These are phyloP conservation scores for Rhizopogon vesiculosus DNA, from an alignment of 768 basidiomycete genomes.

Conservation along the genomic window DNA sequence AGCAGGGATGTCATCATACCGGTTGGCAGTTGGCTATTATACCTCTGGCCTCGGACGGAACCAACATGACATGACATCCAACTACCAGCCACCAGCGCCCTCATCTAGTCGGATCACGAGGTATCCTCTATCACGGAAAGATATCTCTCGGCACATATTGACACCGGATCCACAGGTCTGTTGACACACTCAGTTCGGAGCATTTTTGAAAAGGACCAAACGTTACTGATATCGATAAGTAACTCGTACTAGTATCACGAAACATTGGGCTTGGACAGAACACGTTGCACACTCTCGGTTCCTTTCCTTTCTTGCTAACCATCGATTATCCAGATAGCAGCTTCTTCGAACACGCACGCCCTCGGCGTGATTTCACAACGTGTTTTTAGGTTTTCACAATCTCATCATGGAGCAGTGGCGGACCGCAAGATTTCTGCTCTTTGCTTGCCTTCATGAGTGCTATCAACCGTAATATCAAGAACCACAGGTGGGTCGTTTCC, in stretches of 20 bases:
- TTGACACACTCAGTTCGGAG: background rate
- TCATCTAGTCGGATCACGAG: background rate
- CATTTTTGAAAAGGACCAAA: background rate
- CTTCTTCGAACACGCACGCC: background rate
- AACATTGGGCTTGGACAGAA: background rate
- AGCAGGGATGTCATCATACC: background rate
- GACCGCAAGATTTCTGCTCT: no score
- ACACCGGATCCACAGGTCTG: background rate
- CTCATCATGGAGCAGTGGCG: background rate
- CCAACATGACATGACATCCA: background rate
- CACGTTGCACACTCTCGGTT: background rate
- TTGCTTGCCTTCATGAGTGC: no score
- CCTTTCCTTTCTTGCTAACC: background rate
- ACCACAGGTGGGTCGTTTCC: background rate
- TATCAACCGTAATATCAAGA: background rate
- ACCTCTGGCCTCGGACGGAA: background rate
- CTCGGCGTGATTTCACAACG: background rate
- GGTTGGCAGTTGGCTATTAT: background rate
- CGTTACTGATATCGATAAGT: background rate
- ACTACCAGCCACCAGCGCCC: no score
- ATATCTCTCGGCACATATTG: background rate
- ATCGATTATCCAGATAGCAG: background rate
- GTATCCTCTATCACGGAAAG: background rate
- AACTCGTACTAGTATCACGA: background rate
- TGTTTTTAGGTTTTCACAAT: conserved; percentile 1